phyloP scores from a whole-genome alignment of 2,329 filamentous ascomycete genomes.

The Didymellaceae sp. region DNA sequence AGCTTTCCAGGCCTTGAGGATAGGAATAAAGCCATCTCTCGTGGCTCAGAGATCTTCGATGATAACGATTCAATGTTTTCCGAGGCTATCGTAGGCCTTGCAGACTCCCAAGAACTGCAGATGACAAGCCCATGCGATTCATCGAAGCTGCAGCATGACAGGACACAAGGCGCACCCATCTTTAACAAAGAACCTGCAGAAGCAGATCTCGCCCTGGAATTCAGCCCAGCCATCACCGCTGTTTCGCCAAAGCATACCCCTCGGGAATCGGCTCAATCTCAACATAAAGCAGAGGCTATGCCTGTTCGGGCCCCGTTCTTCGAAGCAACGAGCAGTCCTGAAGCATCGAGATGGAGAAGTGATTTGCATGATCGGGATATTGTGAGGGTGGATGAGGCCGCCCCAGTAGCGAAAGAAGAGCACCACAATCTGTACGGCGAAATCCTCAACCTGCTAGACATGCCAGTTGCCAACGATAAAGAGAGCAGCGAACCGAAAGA shows the following conservation, averaged over 20 bases:
- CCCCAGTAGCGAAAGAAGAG: neutral
- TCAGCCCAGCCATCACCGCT: neutral
- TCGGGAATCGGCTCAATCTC: neutral
- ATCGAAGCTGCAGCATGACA: neutral
- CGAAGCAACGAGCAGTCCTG: conserved; percentile 1
- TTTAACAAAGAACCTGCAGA: conserved; percentile 15
- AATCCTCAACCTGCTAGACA: neutral
- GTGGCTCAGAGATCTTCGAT: conserved; percentile 31
- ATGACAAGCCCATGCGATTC: neutral
- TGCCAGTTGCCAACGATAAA: neutral
- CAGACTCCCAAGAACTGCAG: conserved; percentile 36
- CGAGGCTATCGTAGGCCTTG: conserved; percentile 42
- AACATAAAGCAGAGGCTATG: neutral
- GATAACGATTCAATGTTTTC: conserved; percentile 41
- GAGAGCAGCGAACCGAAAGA: neutral
- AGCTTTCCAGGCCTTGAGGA: too few species aligned
- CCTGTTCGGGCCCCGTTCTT: neutral
- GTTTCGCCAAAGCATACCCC: neutral
- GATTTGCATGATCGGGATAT: too few species aligned
- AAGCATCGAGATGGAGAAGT: neutral
- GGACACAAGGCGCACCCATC: neutral
- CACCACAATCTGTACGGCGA: neutral
- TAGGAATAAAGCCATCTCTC: too few species aligned
- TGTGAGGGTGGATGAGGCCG: too few species aligned
- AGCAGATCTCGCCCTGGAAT: conserved; percentile 7